Evolutionary conservation across 768 basidiomycete species (phyloP), one percentile per base, ranked within the genome.

Genomic region (Lentinula lateritia): DNA sequence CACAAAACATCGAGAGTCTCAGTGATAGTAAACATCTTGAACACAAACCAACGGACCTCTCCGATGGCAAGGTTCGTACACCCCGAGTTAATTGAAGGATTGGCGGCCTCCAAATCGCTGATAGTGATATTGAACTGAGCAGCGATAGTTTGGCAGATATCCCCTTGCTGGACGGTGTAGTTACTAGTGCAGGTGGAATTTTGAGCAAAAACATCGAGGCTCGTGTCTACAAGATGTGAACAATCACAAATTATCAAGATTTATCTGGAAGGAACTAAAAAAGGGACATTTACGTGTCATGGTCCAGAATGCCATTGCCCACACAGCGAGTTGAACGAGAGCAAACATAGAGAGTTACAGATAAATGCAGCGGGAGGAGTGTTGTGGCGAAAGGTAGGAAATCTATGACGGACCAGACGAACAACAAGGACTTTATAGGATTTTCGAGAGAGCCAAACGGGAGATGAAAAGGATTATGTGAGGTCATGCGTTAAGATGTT

Each of bases 121-220:
- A 56, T 56, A 15, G 55, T 56, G 38, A 56, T 23, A 18, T 56
- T 56, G 55, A 56, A 56, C 28, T 56, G 7, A 13, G 55, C 18
- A 6, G 55, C 55, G 20, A 56, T 56, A 2, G 55, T 56, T 23
- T 41, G 41, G 28, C 55, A 56, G 39, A 56, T 45, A 6, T 56
- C 55, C 32, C 55, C 55, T 41, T 56, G 39, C 41, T 56, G 55
- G 41, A 56, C 55, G 13, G 55, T 56, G 39, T 56, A 56, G 23
- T 56, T 56, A 23, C 9, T 56, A 9, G 55, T 28, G 55, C 55
- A 56, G 23, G 55, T 42, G 18, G 39, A 35, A 34, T 15, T 42
- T 56, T 56, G 55, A 12, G 55, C 55, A 15, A 41, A 28, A 13
- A 28, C 41, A 39, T 56, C 15, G 53, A 54, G 20, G n/a, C 36